Conservation (phyloP, 2,329 filamentous ascomycete species). For the Coniella lustricola region DNA sequence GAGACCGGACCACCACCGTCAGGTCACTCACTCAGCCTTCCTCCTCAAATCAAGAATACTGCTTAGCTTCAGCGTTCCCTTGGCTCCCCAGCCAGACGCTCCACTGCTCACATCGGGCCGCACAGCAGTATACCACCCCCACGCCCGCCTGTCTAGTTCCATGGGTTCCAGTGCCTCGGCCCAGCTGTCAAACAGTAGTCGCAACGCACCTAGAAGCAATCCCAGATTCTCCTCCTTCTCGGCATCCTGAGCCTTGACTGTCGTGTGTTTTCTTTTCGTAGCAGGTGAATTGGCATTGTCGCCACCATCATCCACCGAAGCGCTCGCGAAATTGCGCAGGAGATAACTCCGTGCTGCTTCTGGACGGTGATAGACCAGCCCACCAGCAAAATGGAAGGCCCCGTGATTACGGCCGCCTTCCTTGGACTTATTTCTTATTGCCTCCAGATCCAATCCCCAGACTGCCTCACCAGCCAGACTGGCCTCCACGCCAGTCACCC, state of each 20-base stretch:
- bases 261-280: constrained; percentile 40
- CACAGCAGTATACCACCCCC: constrained; percentile 74
- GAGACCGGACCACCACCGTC: not conserved
- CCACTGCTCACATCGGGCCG: constrained; percentile 71
- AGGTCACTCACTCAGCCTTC: constrained; percentile 16
- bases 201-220: constrained; percentile 61
- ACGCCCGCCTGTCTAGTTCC: constrained; percentile 70
- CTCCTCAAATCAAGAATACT: constrained; percentile 58
- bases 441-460: constrained; percentile 54
- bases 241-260: constrained; percentile 41
- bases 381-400: constrained; percentile 26
- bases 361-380: constrained; percentile 68
- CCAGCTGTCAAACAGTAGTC: constrained; percentile 71
- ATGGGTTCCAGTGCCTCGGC: constrained; percentile 49
- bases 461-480: constrained; percentile 45
- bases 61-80: constrained; percentile 59
- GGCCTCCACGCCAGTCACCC: constrained; percentile 34
- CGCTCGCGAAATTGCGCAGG: constrained; percentile 51
- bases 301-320: constrained; percentile 22
- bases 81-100: constrained; percentile 75
- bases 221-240: constrained; percentile 66
- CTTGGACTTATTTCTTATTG: constrained; percentile 35
- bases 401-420: constrained; percentile 16
- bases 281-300: constrained; percentile 17
- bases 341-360: constrained; percentile 59